phyloP scores from a whole-genome alignment of 2,329 filamentous ascomycete species.

The Botrytis elliptica region DNA sequence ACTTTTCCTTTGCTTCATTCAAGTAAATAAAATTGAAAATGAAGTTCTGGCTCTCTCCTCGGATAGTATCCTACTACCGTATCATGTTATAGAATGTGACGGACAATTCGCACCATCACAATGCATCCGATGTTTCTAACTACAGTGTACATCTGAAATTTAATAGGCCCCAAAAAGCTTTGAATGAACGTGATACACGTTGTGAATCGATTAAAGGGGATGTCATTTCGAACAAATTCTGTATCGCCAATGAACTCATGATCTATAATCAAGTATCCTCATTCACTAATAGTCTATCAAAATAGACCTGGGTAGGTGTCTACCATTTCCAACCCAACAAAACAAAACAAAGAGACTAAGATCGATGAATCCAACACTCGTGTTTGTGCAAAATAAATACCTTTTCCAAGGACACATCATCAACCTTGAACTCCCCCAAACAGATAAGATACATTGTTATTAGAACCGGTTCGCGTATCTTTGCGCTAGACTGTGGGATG shows the following conservation, averaged over 20 bases:
- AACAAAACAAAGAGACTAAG: not conserved
- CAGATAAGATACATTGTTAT: not conserved
- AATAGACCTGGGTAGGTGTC: not conserved
- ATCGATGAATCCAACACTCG: not conserved
- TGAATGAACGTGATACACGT: not conserved
- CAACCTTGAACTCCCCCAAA: not conserved
- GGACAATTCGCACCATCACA: not conserved
- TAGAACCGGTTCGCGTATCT: not conserved
- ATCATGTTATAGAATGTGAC: not conserved
- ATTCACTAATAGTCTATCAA: not conserved
- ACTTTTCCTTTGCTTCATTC: not conserved
- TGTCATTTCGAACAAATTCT: fast-evolving
- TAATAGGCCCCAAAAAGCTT: not conserved
- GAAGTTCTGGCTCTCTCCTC: not conserved
- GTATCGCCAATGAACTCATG: not conserved
- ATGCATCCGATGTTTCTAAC: not conserved
- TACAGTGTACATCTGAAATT: not conserved
- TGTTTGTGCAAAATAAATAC: not conserved
- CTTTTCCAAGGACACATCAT: not conserved
- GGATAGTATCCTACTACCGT: not conserved
- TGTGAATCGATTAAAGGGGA: not conserved
- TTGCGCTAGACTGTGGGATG: too few relatives aligned
- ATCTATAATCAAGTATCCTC: not conserved
- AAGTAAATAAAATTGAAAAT: not conserved
- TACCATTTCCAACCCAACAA: not conserved